Evolutionary conservation across 2,329 filamentous ascomycete genomes (phyloP).

Genomic region (Teratosphaeriaceae sp.): DNA sequence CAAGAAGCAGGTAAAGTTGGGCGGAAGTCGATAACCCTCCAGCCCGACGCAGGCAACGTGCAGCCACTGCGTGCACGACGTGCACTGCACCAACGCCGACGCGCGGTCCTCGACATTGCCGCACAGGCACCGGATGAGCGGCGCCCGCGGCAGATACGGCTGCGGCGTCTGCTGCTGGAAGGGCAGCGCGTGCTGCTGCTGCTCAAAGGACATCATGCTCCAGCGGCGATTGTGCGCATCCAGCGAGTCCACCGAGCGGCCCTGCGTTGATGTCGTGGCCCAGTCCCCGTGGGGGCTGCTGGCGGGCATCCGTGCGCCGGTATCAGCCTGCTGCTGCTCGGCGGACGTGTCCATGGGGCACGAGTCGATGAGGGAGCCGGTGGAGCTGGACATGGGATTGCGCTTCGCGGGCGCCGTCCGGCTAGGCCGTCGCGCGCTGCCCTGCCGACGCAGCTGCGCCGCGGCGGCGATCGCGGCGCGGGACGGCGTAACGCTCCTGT

Average conservation of each 20-base stretch:
- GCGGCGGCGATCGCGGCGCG: conserved; percentile 29
- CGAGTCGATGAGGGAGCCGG: conserved; percentile 21
- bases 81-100: conserved; percentile 55
- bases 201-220: conserved; percentile 38
- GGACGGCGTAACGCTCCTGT: conserved; percentile 26
- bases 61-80: conserved; percentile 57
- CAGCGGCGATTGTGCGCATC: conserved; percentile 41
- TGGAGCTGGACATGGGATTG: conserved; percentile 4
- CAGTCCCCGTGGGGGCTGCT: conserved; percentile 9
- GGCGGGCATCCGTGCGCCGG: conserved; percentile 10
- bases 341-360: conserved; percentile 21
- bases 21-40: conserved; percentile 39
- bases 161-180: background rate
- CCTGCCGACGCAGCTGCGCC: conserved; percentile 27
- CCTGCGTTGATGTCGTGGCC: background rate
- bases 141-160: background rate
- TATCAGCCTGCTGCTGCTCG: conserved; percentile 11
- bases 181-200: conserved; percentile 39
- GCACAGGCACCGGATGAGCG: conserved; percentile 51
- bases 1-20: conserved; percentile 45
- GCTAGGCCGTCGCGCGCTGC: conserved; percentile 23
- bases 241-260: conserved; percentile 23
- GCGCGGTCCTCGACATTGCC: conserved; percentile 48
- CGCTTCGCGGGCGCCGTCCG: conserved; percentile 12
- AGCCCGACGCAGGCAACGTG: conserved; percentile 54